These are phyloP conservation scores for Flaveria ramosissima DNA, from an alignment of 129 eudicot species.

Conservation along the genomic window DNA sequence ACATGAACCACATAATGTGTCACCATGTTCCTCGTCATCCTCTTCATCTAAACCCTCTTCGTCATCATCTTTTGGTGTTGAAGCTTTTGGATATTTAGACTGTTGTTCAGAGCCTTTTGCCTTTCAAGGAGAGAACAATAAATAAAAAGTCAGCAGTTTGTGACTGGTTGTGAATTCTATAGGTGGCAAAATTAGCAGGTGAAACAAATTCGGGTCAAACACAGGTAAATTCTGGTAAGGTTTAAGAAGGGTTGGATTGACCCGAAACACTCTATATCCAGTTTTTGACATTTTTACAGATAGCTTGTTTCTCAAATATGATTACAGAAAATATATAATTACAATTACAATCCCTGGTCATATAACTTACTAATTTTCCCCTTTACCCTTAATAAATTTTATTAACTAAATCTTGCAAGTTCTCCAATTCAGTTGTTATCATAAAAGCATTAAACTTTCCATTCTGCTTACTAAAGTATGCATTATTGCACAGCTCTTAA, in stretches of 20 bases:
- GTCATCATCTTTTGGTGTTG: constrained; percentile 51
- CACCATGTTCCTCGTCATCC: constrained; percentile 66
- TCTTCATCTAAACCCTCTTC: constrained; percentile 56
- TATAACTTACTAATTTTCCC: background rate
- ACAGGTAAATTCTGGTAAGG: background rate
- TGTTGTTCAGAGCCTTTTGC: constrained; percentile 51
- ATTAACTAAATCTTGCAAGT: background rate
- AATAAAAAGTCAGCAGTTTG: background rate
- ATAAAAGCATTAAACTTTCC: background rate
- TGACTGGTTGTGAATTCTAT: background rate
- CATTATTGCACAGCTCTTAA: background rate
- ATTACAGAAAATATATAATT: background rate
- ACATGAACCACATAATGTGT: constrained; percentile 62
- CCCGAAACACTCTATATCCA: background rate
- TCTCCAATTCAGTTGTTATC: constrained; percentile 6
- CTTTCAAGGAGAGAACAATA: constrained; percentile 3
- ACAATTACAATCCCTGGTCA: background rate
- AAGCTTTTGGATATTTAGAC: constrained; percentile 38
- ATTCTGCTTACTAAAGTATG: background rate
- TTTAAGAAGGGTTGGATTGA: background rate
- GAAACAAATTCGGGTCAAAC: background rate
- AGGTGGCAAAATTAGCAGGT: background rate
- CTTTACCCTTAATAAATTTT: background rate
- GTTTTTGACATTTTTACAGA: background rate
- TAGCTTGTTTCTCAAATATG: background rate